Conservation (phyloP, 352 stramenopile species). For the Globisporangium echinulatum region DNA sequence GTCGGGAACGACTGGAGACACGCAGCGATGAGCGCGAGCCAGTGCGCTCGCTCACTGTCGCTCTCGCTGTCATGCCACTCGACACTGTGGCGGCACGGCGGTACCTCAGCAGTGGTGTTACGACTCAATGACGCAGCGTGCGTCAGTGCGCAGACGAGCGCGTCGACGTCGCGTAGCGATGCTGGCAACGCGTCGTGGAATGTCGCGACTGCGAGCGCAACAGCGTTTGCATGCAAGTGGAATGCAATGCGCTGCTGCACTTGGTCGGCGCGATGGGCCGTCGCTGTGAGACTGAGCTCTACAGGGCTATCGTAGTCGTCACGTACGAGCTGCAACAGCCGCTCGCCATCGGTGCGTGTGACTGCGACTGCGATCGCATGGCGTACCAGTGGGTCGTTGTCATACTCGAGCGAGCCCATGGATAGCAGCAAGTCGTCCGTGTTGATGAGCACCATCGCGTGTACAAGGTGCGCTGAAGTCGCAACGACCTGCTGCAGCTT, state of each 20-base stretch:
- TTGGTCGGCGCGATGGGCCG: slow-evolving; percentile 9
- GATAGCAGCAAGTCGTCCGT: slow-evolving; percentile 20
- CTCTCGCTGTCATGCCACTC: neutral
- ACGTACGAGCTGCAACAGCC: slow-evolving; percentile 13
- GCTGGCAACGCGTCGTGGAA: slow-evolving; percentile 15
- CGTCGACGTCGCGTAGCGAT: slow-evolving; percentile 6
- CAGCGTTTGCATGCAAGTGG: slow-evolving; percentile 25
- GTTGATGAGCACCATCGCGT: slow-evolving; percentile 37
- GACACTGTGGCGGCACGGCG: no score
- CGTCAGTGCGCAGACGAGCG: slow-evolving; percentile 1
- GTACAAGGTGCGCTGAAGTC: neutral
- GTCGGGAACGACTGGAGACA: slow-evolving; percentile 7
- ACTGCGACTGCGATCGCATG: slow-evolving; percentile 21
- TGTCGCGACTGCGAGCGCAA: slow-evolving; percentile 23
- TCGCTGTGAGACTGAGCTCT: neutral
- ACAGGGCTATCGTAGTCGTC: neutral
- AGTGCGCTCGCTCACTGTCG: neutral
- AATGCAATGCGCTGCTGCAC: slow-evolving; percentile 26
- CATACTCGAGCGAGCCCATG: slow-evolving; percentile 15
- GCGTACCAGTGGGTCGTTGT: neutral
- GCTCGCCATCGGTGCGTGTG: slow-evolving; percentile 17
- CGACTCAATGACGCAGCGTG: no score
- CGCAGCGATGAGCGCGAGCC: neutral
- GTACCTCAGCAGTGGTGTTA: no score
- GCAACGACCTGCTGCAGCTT: slow-evolving; percentile 15